Base-by-base conservation (phyloP, 2,329 filamentous ascomycete genomes). In the Diaporthe nobilis region DNA sequence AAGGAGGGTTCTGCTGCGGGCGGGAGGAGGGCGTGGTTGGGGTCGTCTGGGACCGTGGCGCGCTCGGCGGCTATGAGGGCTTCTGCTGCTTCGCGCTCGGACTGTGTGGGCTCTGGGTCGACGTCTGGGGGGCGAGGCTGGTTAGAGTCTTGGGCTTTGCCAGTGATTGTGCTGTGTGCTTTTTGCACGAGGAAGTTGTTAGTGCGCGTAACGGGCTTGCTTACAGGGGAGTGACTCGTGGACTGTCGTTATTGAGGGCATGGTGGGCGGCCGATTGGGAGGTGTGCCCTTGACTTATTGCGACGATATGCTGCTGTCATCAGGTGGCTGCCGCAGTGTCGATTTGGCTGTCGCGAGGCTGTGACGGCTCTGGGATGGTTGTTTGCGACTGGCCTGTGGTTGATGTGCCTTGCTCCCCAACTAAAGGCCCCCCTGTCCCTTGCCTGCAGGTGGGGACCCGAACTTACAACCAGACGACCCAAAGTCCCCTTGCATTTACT, bases 221-320 rank as follows among this genome's bases (percentile, higher is more conserved):
- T 79, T 90, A 95, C 94, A 96, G 67, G 94, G 94, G 31, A 97
- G 91, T 31, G 94, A 95, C 82, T 97, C 94, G 85, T 95, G 93
- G 77, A 93, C 90, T 82, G 91, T 90, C 78, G 90, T 90, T 77
- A 93, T 91, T 76, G 93, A 88, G 77, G 93, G 90, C 92, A 94
- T 94, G 78, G 82, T 86, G 79, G 77, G 34, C 58, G 34, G 10
- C 55, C 12, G 55, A n/a, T 55, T 2, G 22, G 31, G 1, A 28
- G 34, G 4, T 28, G 1, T 28, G 22, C 8, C 34, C 34, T n/a
- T 55, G 13, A 1, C 8, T 42, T 4, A 13, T 12, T 39, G 13
- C 2, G 34, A 42, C 7, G 15, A 17, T 0, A 13, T 55, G 34
- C 17, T 31, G 34, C 20, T 42, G n/a, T 55, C 65, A 55, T 39